Conservation (phyloP, 2,329 filamentous ascomycete genomes). For the Alternaria sp. region DNA sequence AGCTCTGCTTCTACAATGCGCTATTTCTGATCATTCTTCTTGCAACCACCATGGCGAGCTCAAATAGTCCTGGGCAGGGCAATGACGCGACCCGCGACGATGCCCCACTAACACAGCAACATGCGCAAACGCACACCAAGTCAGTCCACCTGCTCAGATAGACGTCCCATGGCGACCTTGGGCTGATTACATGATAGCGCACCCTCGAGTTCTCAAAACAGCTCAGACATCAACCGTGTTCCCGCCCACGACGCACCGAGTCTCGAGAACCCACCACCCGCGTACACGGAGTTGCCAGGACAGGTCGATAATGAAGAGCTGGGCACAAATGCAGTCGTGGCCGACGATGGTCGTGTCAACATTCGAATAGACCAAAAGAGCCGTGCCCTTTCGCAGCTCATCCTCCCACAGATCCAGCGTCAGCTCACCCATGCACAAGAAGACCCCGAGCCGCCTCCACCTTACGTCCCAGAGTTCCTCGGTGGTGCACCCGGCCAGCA, state of each 20-base stretch:
- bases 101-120: conserved; percentile 31
- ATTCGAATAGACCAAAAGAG: conserved; percentile 53
- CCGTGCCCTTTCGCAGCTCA: conserved; percentile 47
- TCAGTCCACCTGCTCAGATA: conserved; percentile 11
- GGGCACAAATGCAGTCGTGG: conserved; percentile 57
- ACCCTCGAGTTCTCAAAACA: conserved; percentile 23
- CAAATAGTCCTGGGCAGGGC: conserved; percentile 25
- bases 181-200: conserved; percentile 28
- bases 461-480: conserved; percentile 77
- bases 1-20: conserved; percentile 8
- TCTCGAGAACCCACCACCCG: conserved; percentile 45
- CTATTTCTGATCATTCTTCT: conserved; percentile 1
- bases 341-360: conserved; percentile 53
- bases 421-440: conserved; percentile 55
- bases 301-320: conserved; percentile 52
- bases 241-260: conserved; percentile 26
- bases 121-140: conserved; percentile 20
- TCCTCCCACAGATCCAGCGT: conserved; percentile 51
- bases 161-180: not conserved
- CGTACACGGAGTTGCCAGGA: conserved; percentile 54
- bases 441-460: conserved; percentile 67
- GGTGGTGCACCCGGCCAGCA: conserved; percentile 70
- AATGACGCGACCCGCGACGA: conserved; percentile 26
- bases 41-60: conserved; percentile 29
- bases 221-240: conserved; percentile 22